These are phyloP conservation scores for Aspergillus indologenus DNA, from an alignment of 495 filamentous ascomycete species.

Conservation along the genomic window DNA sequence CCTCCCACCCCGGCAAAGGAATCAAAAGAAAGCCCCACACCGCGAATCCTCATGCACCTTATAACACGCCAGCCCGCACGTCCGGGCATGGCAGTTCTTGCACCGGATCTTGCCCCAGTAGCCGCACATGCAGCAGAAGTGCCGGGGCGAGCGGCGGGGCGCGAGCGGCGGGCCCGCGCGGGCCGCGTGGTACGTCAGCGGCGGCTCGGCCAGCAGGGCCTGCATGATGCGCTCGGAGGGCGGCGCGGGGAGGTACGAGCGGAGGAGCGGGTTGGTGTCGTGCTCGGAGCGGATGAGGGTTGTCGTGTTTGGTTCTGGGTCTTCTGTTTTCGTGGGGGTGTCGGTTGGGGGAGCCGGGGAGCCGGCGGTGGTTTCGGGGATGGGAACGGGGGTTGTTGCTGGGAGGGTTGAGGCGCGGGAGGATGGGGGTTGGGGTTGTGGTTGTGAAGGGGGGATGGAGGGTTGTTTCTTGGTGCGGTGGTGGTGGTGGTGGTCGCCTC, in stretches of 20 bases:
- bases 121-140: slow-evolving; percentile 86
- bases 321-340: slow-evolving; percentile 21
- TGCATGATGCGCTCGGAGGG: slow-evolving; percentile 68
- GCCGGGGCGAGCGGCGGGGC: slow-evolving; percentile 53
- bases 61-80: slow-evolving; percentile 81
- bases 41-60: slow-evolving; percentile 74
- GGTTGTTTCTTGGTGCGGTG: slow-evolving; percentile 10
- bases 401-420: slow-evolving; percentile 5
- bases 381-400: slow-evolving; percentile 12
- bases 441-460: slow-evolving; percentile 14
- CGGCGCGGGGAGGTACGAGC: slow-evolving; percentile 57
- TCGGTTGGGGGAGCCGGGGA: slow-evolving; percentile 7
- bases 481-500: neutral
- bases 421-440: slow-evolving; percentile 20
- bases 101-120: slow-evolving; percentile 89
- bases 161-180: slow-evolving; percentile 54
- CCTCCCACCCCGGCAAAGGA: no score
- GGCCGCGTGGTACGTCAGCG: slow-evolving; percentile 76
- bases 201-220: slow-evolving; percentile 64
- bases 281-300: slow-evolving; percentile 35
- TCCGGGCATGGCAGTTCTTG: slow-evolving; percentile 74
- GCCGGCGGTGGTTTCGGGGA: neutral
- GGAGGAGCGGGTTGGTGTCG: slow-evolving; percentile 62
- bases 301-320: slow-evolving; percentile 36
- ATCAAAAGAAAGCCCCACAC: slow-evolving; percentile 60